Conservation (phyloP, 129 eudicot species). For the Flaveria ramosissima region DNA sequence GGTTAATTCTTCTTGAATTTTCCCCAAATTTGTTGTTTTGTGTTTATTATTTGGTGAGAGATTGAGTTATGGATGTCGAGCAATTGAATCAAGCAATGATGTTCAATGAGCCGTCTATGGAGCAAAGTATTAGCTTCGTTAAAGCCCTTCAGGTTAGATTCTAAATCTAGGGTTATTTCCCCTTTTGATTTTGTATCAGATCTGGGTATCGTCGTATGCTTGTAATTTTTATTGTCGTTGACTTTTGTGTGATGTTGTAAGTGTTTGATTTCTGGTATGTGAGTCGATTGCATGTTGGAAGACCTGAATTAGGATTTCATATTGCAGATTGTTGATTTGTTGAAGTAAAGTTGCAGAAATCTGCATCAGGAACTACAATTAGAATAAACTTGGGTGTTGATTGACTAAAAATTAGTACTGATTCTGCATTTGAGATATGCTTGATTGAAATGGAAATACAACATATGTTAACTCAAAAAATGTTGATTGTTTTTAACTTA, state of each 20-base stretch:
- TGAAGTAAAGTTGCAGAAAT: neutral
- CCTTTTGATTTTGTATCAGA: slow-evolving; percentile 29
- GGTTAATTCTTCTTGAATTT: slow-evolving; percentile 4
- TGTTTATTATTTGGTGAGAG: neutral
- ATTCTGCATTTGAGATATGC: neutral
- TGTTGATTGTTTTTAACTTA: neutral
- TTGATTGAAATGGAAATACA: neutral
- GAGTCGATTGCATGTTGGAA: slow-evolving; percentile 10
- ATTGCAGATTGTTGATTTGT: neutral
- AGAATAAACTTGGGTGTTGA: neutral
- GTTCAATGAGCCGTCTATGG: slow-evolving; percentile 73
- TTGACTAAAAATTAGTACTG: neutral
- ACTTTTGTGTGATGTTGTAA: slow-evolving; percentile 15
- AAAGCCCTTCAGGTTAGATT: slow-evolving; percentile 81
- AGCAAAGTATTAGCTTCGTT: slow-evolving; percentile 80
- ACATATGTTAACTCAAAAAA: no score
- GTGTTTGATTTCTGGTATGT: slow-evolving; percentile 8
- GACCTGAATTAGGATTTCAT: neutral
- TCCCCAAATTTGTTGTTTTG: slow-evolving; percentile 9
- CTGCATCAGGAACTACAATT: slow-evolving; percentile 4
- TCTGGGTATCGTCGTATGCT: slow-evolving; percentile 34
- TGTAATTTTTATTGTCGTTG: slow-evolving; percentile 10
- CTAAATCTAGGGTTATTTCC: neutral
- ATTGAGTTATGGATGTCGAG: slow-evolving; percentile 44
- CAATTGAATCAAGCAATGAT: slow-evolving; percentile 45